Conservation (phyloP, 2,329 filamentous ascomycete species). For the Ilyonectria destructans region DNA sequence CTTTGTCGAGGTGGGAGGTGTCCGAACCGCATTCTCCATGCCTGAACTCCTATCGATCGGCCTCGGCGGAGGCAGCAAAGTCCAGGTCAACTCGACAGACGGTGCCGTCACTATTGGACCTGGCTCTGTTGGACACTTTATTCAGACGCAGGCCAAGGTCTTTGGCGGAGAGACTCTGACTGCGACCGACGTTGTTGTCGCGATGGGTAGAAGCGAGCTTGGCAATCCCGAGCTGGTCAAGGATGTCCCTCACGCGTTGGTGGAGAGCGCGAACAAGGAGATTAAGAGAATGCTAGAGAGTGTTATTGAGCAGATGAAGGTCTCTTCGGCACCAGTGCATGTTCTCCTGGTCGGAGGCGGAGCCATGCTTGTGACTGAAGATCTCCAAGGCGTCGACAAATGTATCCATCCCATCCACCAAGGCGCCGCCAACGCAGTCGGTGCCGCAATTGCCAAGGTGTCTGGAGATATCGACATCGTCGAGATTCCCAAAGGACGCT, state of each 20-base stretch:
- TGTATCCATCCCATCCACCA: slow-evolving; percentile 67
- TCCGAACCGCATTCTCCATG: slow-evolving; percentile 73
- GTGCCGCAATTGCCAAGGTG: slow-evolving; percentile 72
- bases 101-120: slow-evolving; percentile 65
- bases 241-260: slow-evolving; percentile 40
- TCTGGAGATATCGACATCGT: slow-evolving; percentile 69
- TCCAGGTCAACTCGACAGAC: slow-evolving; percentile 43
- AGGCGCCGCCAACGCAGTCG: slow-evolving; percentile 73
- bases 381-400: slow-evolving; percentile 65
- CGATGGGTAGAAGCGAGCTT: slow-evolving; percentile 51
- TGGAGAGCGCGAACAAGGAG: slow-evolving; percentile 49
- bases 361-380: slow-evolving; percentile 65
- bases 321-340: slow-evolving; percentile 66
- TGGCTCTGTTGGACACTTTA: slow-evolving; percentile 68
- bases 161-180: slow-evolving; percentile 71
- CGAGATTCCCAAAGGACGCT: slow-evolving; percentile 60
- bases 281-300: slow-evolving; percentile 66
- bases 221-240: slow-evolving; percentile 51
- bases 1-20: slow-evolving; percentile 72
- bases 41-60: slow-evolving; percentile 71
- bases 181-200: slow-evolving; percentile 67
- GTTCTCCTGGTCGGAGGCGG: slow-evolving; percentile 74
- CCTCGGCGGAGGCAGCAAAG: slow-evolving; percentile 67
- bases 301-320: slow-evolving; percentile 71
- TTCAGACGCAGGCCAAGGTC: slow-evolving; percentile 63